Evolutionary conservation across 1,139 yeast genomes (phyloP), one percentile per base, ranked within the genome.

Genomic region (Taiozyma sp.): DNA sequence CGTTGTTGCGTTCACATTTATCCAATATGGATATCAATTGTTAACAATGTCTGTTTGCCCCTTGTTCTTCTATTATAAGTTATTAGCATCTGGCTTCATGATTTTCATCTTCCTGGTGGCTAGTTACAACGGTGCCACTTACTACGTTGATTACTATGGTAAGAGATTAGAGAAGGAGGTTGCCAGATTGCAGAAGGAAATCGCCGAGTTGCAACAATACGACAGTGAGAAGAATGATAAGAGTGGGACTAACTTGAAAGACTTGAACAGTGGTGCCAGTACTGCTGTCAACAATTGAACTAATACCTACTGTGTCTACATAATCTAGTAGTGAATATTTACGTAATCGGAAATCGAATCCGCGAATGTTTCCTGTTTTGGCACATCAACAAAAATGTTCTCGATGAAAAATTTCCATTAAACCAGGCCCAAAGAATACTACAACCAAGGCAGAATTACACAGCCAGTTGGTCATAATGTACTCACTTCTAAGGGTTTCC

Each of bases 31-130:
- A 2, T 93, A 91, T 67, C 98, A 93, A 65, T 70, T 93, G 45
- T 69, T 80, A n/a, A 88, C 98, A 14, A 93, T 93, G 98, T 70
- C 84, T 45, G 78, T 91, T 10, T 90, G 97, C 62, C 96, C 97
- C 0, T 66, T 93, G 28, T 89, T 96, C 88, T 89, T 88, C 68
- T 74, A 78, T 45, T 79, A 83, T 66, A 84, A 84, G 61, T 72
- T 74, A 51, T 79, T 87, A 1, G 89, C 96, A 43, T 82, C 86
- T 0, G 61, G 76, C 1, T 92, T 91, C 65, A 78, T 93, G 55
- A 69, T 82, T 3, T 75, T 79, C 51, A 89, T 93, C 29, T 90
- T 91, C 61, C 69, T 84, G 39, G 79, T 83, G 70, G 96, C 98
- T 2, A 77, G 91, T 47, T 89, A 87, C 67, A 92, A 93, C 60